Evolutionary conservation across 1,139 yeast species (phyloP), one percentile per base, ranked within the genome.

Genomic region (Yamadazyma dendronema): DNA sequence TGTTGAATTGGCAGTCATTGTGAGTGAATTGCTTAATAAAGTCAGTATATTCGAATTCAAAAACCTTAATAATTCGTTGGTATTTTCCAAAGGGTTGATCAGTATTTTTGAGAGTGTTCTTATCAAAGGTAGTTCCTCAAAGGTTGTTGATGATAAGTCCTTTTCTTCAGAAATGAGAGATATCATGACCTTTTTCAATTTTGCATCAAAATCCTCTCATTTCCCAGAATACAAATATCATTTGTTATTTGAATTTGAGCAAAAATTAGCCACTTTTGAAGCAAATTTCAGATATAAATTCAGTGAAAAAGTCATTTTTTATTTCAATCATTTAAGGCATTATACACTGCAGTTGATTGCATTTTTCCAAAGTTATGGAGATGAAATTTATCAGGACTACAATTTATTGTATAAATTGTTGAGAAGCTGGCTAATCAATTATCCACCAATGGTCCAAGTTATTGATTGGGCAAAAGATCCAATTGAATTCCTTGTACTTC

Each of bases 21-120:
- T 55, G 2, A 50, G 57, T 21, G 52, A 56, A 8, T 31, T 57
- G n/a, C 48, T 62, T 15, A 59, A 58, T 41, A 54, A 50, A 31
- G 47, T 57, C 13, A 50, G 61, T 31, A 50, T 59, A 14, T 59
- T 56, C 32, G 62, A 59, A 32, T 50, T 49, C 33, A 36, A 44
- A 12, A 49, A 53, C 33, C 42, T 57, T 23, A 36, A 45, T 11
- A 50, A 56, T 21, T 50, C 56, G 6, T 36, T 50, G 4, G 50
- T 61, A 10, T 61, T 61, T 34, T 49, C 57, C 22, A 50, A 53
- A 26, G 67, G 67, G 1, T 42, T 59, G 16, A 46, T 54, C 1
- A 44, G 55, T 8, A 48, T 59, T 3, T 56, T 54, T 38, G 49
- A 52, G 35, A 54, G 52, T 30, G 41, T 57, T n/a, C 26, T 57